phyloP scores from a whole-genome alignment of 257 asterid genomes.

The Solanum ahanhuiri region DNA sequence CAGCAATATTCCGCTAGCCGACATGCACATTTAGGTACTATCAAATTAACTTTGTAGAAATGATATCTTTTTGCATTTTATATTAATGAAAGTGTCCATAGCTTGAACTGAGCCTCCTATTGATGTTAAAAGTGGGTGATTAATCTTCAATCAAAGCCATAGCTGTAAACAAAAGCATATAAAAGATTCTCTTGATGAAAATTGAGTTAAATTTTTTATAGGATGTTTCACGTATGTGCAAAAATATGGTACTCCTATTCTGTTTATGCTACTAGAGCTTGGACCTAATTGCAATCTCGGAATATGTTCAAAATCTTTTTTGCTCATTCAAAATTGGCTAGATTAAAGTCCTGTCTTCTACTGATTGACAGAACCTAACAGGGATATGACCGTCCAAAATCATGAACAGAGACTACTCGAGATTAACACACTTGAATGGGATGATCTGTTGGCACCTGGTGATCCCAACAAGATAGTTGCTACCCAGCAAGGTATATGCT shows the following conservation, averaged over 20 bases:
- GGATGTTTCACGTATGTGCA: neutral
- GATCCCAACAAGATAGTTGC: conserved; percentile 40
- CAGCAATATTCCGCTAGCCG: conserved; percentile 6
- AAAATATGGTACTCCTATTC: neutral
- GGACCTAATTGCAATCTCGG: neutral
- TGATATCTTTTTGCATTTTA: neutral
- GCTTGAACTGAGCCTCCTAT: neutral
- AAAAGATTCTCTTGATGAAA: neutral
- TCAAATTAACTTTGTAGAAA: neutral
- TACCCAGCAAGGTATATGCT: conserved; percentile 47
- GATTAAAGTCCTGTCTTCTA: conserved; percentile 5
- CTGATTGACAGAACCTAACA: conserved; percentile 43
- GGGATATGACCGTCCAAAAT: conserved; percentile 30
- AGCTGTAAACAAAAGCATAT: neutral
- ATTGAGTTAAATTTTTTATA: neutral
- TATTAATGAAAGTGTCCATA: neutral
- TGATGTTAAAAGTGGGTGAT: neutral
- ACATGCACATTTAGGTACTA: conserved; percentile 21
- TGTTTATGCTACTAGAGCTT: neutral
- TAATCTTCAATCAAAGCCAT: neutral
- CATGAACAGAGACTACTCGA: conserved; percentile 74
- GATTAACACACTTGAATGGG: conserved; percentile 97
- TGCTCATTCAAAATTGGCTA: conserved; percentile 4
- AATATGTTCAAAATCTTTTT: neutral
- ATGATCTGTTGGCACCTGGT: conserved; percentile 69